Evolutionary conservation across 2,329 filamentous ascomycete genomes (phyloP).

Genomic region (Hypoxylon sp.): DNA sequence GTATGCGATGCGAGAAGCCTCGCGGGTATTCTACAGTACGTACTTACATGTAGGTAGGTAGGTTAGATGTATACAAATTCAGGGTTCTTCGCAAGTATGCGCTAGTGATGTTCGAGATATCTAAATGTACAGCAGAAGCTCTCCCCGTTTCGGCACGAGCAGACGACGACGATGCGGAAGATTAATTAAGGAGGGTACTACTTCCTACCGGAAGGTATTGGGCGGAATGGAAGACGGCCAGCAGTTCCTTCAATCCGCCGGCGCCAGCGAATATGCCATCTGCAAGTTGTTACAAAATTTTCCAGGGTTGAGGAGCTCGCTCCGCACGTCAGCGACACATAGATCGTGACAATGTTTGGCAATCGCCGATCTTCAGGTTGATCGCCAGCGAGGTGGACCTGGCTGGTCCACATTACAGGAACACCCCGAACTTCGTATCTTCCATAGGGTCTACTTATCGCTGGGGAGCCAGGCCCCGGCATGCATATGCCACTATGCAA

Average conservation of each 20-base stretch:
- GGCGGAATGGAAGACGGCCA: slow-evolving; percentile 32
- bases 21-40: too few relatives aligned
- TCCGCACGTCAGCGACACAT: slow-evolving; percentile 37
- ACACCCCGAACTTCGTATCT: slow-evolving; percentile 37
- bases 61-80: slow-evolving; percentile 11
- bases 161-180: slow-evolving; percentile 31
- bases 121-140: neutral
- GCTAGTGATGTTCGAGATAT: slow-evolving; percentile 2
- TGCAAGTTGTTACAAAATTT: slow-evolving; percentile 35
- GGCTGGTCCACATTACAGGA: slow-evolving; percentile 32
- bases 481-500: slow-evolving; percentile 17
- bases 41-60: too few relatives aligned
- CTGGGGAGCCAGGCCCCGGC: slow-evolving; percentile 13
- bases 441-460: slow-evolving; percentile 37
- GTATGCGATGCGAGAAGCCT: slow-evolving; percentile 10
- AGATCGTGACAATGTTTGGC: slow-evolving; percentile 43
- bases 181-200: slow-evolving; percentile 28
- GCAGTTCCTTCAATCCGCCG: slow-evolving; percentile 31
- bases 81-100: slow-evolving; percentile 23
- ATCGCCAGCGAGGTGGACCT: slow-evolving; percentile 36
- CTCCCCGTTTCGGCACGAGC: slow-evolving; percentile 14
- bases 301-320: slow-evolving; percentile 28
- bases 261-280: slow-evolving; percentile 13
- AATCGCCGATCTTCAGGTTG: slow-evolving; percentile 43
- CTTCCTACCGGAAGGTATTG: slow-evolving; percentile 40